Base-by-base conservation (phyloP, 2,329 filamentous ascomycete genomes). In the Pseudohalonectria lignicola region DNA sequence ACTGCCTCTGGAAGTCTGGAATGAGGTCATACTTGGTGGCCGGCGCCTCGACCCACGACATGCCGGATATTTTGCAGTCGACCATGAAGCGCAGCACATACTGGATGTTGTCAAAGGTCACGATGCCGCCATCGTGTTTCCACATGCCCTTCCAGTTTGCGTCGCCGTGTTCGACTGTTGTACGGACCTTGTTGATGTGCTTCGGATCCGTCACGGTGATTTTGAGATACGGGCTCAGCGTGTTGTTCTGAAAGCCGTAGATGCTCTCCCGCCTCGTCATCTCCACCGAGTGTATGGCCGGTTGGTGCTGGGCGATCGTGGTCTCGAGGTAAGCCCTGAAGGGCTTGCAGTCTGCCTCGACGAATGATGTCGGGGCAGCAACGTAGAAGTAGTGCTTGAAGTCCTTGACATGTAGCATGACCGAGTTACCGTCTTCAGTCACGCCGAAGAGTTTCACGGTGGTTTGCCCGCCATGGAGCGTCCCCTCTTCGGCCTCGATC, bases 11-110 rank as follows among this genome's bases (percentile, higher is more conserved):
- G 39, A 73, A 60, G 11, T 74, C 61, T 2, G 76, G 64, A 15
- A 94, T 67, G 37, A 94, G 65, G 39, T 71, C 69, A 62, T 90
- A 95, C 44, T 79, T 79, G 21, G 69, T 71, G 3, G 81, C 71
- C 17, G 85, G 81, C 15, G 81, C 85, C 58, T 94, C 86, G 1
- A 96, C 86, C 92, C 92, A 98, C 1, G 87, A 90, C 92, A 98
- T 98, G 45, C 92, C 92, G 40, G 83, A 74, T 23, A 85, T 80
- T 58, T 88, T 82, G 48, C 84, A 93, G 59, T 98, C 92, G 36
- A 98, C 90, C 92, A 98, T 98, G 62, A 98, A 96, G 37, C 92
- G 76, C 47, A 96, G 62, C 19, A 96, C 77, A 54, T 95, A 98
- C 66, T 94, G 86, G 41, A 98, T 88, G 48, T 82, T 95, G 65